Base-by-base conservation (phyloP, 2,329 filamentous ascomycete genomes). In the Aspergillus felis region DNA sequence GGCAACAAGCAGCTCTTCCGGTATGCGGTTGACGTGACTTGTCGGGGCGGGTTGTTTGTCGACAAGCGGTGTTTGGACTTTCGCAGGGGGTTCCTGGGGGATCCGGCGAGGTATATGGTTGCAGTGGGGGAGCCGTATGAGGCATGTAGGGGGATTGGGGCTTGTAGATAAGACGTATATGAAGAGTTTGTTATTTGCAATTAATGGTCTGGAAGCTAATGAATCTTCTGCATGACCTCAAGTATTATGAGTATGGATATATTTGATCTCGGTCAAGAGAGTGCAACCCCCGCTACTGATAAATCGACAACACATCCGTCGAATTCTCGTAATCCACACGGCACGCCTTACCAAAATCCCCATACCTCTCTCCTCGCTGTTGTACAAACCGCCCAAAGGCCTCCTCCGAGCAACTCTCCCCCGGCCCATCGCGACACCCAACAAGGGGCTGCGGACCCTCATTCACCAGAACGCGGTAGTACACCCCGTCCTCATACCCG, bases 401-500 rank as follows among this genome's bases (percentile, higher is more conserved):
- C 20, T 69, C 68, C 47, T 73, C 72, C 1, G 73, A 76, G 62
- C 82, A 84, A 62, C 79, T 82, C 63, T 78, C 79, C 7, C 77
- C 75, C 2, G 81, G 81, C 0, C 81, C 81, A 63, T 81, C 78
- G 25, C 68, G 69, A 66, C 82, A 83, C 1, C 70, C 75, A 2
- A 76, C 71, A 17, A 84, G 64, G 14, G 76, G 76, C 66, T 82
- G 79, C 17, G 81, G 80, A 51, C 74, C 77, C 57, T 76, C 72
- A 65, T 83, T 83, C 12, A 82, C 80, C 24, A 83, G 64, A 0
- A 82, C 77, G 17, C 82, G 71, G 64, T 81, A 79, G 61, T 79
- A 84, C 2, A 84, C 80, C 10, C 80, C 80, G 9, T 82, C 78
- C 1, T 78, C 70, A 66, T 78, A 85, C 6, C 84, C 82, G 57